Base-by-base conservation (phyloP, 768 basidiomycete genomes). In the Russula lepida region DNA sequence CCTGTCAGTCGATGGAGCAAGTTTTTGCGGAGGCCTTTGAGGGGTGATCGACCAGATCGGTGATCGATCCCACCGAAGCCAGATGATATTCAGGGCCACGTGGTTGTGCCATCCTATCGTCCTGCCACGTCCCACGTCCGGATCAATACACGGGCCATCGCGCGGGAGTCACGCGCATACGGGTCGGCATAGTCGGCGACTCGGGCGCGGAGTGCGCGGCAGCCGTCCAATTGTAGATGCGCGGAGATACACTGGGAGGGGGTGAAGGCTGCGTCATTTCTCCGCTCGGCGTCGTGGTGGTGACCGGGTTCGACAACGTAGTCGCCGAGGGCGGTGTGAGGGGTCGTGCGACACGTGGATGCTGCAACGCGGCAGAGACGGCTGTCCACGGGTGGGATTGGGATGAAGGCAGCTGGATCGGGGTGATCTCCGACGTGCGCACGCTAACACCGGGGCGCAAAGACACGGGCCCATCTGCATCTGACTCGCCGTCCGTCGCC, bases 221-320 rank as follows among this genome's bases (percentile, higher is more conserved):
- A 33, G 41, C 21, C 15, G 56, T 23, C 65, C 65, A 66, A 13
- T 49, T 60, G 41, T 64, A 66, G 21, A 64, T 53, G 46, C 46
- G 62, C 6, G 65, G 65, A 11, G 65, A 64, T n/a, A 60, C 62
- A n/a, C 58, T 64, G n/a, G 63, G 65, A 56, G 63, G 65, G 25
- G 63, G 65, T 2, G 65, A 64, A 11, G 55, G 65, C 47, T 64
- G 55, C 46, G 54, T 2, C 44, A 25, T 12, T 19, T 58, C 61
- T 32, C 46, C 52, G 19, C 35, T 43, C 6, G 62, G 62, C 11
- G 62, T 54, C 37, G 41, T 48, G 30, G 39, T 17, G 6, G 9
- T 39, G 39, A 52, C 11, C 32, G 56, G 39, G 46, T n/a, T 30
- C 1, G 56, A 35, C 30, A 39, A 21, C 21, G 33, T 6, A 30